Conservation (phyloP, 768 basidiomycete species). For the Termitomyces sp. region DNA sequence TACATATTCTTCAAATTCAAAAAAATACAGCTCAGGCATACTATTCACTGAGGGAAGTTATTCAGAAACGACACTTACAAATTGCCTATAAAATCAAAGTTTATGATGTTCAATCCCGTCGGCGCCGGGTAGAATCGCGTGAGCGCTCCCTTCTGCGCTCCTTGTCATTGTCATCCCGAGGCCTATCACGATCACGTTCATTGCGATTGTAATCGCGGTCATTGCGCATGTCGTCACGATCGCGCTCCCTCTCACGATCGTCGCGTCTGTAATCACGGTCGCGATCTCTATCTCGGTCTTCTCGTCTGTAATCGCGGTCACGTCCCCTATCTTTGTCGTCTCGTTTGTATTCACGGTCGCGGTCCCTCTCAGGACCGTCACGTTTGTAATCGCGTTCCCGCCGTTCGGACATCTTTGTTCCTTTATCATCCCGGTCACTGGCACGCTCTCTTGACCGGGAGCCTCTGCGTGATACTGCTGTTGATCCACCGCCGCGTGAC, state of each 20-base stretch:
- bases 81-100: neutral
- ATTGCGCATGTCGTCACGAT: conserved; percentile 10
- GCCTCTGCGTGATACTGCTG: conserved; percentile 40
- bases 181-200: conserved; percentile 20
- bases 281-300: conserved; percentile 1
- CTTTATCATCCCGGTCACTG: conserved; percentile 27
- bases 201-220: conserved; percentile 6
- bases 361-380: conserved; percentile 8
- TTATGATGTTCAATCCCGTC: conserved; percentile 1
- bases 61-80: neutral
- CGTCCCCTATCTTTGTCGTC: conserved; percentile 2
- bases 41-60: neutral
- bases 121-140: conserved; percentile 21
- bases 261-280: conserved; percentile 11
- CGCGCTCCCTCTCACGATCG: conserved; percentile 1
- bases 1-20: neutral
- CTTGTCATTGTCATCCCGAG: conserved; percentile 27
- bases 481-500: conserved; percentile 29
- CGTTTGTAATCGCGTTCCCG: conserved; percentile 15
- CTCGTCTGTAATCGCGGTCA: conserved; percentile 6
- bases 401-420: conserved; percentile 16
- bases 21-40: neutral
- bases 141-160: conserved; percentile 30
- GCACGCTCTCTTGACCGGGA: conserved; percentile 51
- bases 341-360: conserved; percentile 7